Base-by-base conservation (phyloP, 2,329 filamentous ascomycete species). In the Xenosphaeropsis pyriputrescens region DNA sequence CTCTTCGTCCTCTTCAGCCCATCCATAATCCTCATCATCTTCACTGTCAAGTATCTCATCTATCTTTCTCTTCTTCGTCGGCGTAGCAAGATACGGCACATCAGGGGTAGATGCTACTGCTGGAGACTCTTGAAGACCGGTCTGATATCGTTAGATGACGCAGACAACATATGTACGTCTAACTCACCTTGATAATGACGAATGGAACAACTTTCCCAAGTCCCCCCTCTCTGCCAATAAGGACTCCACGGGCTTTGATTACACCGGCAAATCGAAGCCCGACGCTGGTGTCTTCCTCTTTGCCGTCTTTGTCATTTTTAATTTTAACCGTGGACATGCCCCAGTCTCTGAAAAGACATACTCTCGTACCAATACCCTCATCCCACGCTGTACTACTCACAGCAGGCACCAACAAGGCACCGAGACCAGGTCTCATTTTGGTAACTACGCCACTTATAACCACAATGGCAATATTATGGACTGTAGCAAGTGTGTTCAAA, bases 341-440 rank as follows among this genome's bases (percentile, higher is more conserved):
- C 71, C 74, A 88, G 59, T 94, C 85, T 49, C 81, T 71, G 56
- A 91, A 93, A 26, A 94, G 57, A 17, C 80, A 79, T 43, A 94
- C 56, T 38, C 85, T 70, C 32, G 75, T 82, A 43, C 75, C 72
- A 29, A 94, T 64, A 22, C 76, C 79, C 45, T 74, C 75, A 43
- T 94, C 86, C 88, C 88, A 95, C 32, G 81, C 73, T 15, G 67
- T 67, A 12, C 81, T 77, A 40, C 79, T 79, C 44, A 95, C 67
- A 31, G 84, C 75, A 13, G 86, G 81, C 38, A 79, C 70, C 35
- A 96, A 63, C 9, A 79, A 71, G 12, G 86, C 81, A 46, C 67
- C 71, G 45, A 62, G 67, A 45, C 70, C 77, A 4, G 66, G 65
- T 43, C 80, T 76, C 60, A 93, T 79, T 46, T 78, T 81, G n/a